A percentile compares a stretch with the other conserved stretches of the same genome.
Conservation (phyloP, 2,329 filamentous ascomycete species). For the Salinomyces thailandicus region DNA sequence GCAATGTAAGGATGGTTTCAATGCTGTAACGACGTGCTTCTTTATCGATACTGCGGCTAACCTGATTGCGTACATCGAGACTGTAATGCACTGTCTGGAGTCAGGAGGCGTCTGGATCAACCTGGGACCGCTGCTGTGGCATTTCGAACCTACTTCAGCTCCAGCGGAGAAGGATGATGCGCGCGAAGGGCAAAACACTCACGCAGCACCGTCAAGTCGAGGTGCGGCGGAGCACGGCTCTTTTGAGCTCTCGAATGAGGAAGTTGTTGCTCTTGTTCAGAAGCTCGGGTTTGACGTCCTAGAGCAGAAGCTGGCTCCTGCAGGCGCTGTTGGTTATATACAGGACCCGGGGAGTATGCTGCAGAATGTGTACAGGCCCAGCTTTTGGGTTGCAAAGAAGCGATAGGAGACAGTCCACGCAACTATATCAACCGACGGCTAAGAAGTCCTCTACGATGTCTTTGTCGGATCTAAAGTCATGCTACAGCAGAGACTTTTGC, state of each 20-base stretch:
- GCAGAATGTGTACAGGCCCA: constrained; percentile 67
- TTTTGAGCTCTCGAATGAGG: constrained; percentile 82
- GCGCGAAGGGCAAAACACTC: not conserved
- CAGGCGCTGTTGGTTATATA: constrained; percentile 70
- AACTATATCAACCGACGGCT: no score
- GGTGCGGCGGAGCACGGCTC: constrained; percentile 75
- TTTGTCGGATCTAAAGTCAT: no score
- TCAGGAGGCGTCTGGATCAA: constrained; percentile 78
- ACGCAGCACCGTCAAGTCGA: not conserved
- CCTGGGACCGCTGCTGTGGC: constrained; percentile 84
- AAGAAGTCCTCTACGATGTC: no score
- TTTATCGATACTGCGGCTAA: constrained; percentile 97
- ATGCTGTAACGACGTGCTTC: constrained; percentile 82
- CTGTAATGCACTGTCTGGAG: constrained; percentile 66
- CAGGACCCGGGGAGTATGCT: constrained; percentile 78
- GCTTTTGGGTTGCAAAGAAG: constrained; percentile 80
- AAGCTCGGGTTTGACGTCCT: constrained; percentile 63
- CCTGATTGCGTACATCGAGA: constrained; percentile 77
- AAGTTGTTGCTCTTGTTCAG: constrained; percentile 66
- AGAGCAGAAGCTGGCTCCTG: constrained; percentile 39
- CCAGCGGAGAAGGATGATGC: constrained; percentile 38
- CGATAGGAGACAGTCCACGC: no score
- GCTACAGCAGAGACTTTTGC: no score
- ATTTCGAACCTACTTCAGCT: constrained; percentile 68
- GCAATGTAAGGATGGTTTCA: constrained; percentile 53